phyloP scores from a whole-genome alignment of 2,329 filamentous ascomycete species.

The Colletotrichum limetticola region DNA sequence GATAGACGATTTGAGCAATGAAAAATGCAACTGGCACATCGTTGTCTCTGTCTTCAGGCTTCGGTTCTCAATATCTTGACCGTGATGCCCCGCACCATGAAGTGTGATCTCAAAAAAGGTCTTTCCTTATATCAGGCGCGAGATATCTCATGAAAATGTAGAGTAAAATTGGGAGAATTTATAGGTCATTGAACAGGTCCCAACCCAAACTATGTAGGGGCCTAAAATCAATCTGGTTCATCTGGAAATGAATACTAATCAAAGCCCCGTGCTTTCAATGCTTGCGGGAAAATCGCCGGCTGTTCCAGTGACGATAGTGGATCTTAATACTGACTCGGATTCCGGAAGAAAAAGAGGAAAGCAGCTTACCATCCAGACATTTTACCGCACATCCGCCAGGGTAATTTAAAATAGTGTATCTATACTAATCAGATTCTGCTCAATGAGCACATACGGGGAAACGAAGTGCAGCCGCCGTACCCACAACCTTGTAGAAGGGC shows the following conservation, averaged over 20 bases:
- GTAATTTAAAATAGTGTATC: background rate
- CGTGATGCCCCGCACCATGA: no score
- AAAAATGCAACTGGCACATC: no score
- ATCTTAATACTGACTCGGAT: background rate
- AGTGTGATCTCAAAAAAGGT: no score
- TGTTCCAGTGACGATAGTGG: background rate
- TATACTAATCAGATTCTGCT: background rate
- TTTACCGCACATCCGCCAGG: background rate
- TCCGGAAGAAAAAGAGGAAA: background rate
- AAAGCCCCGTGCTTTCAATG: background rate
- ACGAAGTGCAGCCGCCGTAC: background rate
- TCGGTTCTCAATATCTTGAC: no score
- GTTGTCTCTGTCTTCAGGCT: no score
- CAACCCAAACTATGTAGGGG: no score
- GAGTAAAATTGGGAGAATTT: no score
- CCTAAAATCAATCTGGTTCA: background rate
- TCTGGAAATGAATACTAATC: background rate
- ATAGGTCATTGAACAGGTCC: no score
- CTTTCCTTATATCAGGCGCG: no score
- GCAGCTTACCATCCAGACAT: background rate
- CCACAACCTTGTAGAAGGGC: no score
- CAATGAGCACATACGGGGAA: background rate
- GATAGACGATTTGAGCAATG: no score
- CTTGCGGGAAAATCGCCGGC: background rate
- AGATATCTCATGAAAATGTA: no score